Conservation (phyloP, 768 basidiomycete genomes). For the Boletus subparvulus region DNA sequence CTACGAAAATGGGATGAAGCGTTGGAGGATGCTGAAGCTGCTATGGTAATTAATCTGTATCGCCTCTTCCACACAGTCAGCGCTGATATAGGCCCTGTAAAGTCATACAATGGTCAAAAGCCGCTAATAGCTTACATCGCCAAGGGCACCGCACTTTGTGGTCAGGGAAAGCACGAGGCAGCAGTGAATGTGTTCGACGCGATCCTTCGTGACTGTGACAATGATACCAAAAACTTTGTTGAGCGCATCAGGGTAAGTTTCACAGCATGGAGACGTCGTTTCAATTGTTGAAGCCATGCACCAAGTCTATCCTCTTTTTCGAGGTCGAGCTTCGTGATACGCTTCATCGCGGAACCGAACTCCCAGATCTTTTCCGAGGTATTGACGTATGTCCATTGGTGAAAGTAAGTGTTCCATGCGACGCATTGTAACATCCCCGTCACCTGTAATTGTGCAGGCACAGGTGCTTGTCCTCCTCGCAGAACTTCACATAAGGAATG, state of each 20-base stretch:
- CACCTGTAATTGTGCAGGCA: too few species aligned
- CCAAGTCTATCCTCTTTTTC: background rate
- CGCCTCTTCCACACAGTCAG: background rate
- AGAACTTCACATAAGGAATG: too few species aligned
- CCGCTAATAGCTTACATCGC: background rate
- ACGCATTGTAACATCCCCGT: too few species aligned
- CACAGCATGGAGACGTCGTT: background rate
- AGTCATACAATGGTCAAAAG: background rate
- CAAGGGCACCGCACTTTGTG: background rate
- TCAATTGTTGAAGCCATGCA: background rate
- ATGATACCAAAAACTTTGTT: background rate
- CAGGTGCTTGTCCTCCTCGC: too few species aligned
- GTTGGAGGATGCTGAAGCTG: background rate
- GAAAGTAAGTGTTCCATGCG: background rate
- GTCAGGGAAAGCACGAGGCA: background rate
- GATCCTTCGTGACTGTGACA: background rate
- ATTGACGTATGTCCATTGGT: background rate
- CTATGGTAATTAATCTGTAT: background rate
- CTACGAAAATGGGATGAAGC: constrained; percentile 1
- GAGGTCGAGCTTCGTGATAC: background rate
- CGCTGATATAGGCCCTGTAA: background rate
- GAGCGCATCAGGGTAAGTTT: constrained; percentile 2
- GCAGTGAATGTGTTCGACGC: background rate
- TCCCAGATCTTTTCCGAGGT: too few species aligned
- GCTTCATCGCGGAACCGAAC: background rate